phyloP scores from a whole-genome alignment of 257 asterid genomes.

The Jaltomata sinuosa region DNA sequence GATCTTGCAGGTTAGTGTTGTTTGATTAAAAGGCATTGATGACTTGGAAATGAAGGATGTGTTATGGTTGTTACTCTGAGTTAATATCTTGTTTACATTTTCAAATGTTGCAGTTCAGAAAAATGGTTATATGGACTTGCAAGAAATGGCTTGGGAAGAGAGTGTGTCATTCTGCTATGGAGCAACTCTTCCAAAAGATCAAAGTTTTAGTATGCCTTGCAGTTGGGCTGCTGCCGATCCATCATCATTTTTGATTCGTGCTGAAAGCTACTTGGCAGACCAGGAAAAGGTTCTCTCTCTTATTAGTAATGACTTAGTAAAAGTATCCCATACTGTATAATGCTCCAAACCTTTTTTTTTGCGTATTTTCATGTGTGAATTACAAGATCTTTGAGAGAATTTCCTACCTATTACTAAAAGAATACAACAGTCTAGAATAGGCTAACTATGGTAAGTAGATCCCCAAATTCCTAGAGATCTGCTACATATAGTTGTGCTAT shows the following conservation, averaged over 20 bases:
- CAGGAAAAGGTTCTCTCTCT: slow-evolving; percentile 44
- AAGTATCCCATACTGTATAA: neutral
- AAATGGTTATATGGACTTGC: slow-evolving; percentile 63
- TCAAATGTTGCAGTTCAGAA: slow-evolving; percentile 46
- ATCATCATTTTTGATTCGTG: slow-evolving; percentile 65
- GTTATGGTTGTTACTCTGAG: neutral
- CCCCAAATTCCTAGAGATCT: too few relatives aligned
- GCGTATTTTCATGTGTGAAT: too few relatives aligned
- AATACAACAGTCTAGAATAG: too few relatives aligned
- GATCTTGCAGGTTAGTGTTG: slow-evolving; percentile 50
- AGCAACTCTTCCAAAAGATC: slow-evolving; percentile 65
- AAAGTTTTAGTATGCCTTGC: slow-evolving; percentile 40
- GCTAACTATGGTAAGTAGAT: too few relatives aligned
- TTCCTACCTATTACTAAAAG: too few relatives aligned
- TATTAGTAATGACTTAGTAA: neutral
- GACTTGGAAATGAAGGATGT: neutral
- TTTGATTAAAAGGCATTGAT: neutral
- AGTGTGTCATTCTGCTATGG: slow-evolving; percentile 39
- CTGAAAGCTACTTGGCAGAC: slow-evolving; percentile 58
- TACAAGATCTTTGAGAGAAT: too few relatives aligned
- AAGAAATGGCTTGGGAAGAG: slow-evolving; percentile 46
- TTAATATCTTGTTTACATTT: neutral
- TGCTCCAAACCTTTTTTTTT: neutral
- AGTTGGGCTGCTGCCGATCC: slow-evolving; percentile 74
- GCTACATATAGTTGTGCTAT: too few relatives aligned